Percentiles rank a stretch among this genome's conserved stretches.
phyloP scores from a whole-genome alignment of 345 rosid species.

The Noccaea bulbosa region DNA sequence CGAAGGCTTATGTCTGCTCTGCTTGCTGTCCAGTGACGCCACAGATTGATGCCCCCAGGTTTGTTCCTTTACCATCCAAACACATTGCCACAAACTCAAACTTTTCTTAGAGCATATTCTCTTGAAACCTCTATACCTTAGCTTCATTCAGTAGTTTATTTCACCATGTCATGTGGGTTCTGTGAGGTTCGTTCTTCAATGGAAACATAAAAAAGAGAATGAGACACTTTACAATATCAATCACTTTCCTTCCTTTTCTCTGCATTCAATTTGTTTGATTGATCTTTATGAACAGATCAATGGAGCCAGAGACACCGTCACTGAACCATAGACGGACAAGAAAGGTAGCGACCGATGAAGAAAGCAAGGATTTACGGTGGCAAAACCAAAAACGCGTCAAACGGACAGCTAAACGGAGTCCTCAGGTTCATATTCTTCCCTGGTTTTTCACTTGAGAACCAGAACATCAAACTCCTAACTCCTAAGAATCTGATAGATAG shows the following conservation, averaged over 20 bases:
- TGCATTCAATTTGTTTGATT: slow-evolving; percentile 18
- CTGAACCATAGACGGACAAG: slow-evolving; percentile 43
- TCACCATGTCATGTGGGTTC: neutral
- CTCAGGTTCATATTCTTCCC: slow-evolving; percentile 56
- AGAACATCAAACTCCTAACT: slow-evolving; percentile 4
- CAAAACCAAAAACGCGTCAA: slow-evolving; percentile 68
- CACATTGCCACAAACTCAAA: neutral
- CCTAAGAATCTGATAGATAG: neutral
- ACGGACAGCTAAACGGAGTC: slow-evolving; percentile 58
- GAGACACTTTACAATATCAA: neutral
- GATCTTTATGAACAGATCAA: slow-evolving; percentile 50
- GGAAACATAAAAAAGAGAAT: neutral
- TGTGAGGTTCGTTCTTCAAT: neutral
- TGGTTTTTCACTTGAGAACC: slow-evolving; percentile 48
- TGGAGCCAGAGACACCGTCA: slow-evolving; percentile 69
- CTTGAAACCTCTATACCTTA: neutral
- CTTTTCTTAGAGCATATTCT: neutral
- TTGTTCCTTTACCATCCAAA: slow-evolving; percentile 35
- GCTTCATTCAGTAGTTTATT: slow-evolving; percentile 6
- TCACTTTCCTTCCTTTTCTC: slow-evolving; percentile 2
- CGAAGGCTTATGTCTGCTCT: slow-evolving; percentile 64
- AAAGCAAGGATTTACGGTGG: slow-evolving; percentile 58
- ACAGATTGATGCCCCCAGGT: slow-evolving; percentile 51
- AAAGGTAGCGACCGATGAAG: slow-evolving; percentile 11
- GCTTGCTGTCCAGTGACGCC: slow-evolving; percentile 67